phyloP scores from a whole-genome alignment of 2,329 filamentous ascomycete genomes.

The Septoria petroselini region DNA sequence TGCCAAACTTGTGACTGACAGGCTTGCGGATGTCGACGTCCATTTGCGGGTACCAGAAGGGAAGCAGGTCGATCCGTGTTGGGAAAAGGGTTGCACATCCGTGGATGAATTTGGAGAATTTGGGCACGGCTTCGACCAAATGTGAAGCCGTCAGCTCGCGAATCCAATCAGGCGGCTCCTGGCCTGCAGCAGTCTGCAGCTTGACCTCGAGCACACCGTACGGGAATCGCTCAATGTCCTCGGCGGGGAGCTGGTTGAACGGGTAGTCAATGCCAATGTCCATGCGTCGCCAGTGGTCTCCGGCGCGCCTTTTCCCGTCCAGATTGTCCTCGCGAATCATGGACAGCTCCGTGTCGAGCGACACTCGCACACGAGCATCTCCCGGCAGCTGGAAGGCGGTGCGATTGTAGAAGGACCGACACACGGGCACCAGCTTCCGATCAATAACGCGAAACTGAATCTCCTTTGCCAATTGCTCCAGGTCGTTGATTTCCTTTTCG shows the following conservation, averaged over 20 bases:
- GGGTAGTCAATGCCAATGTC: constrained; percentile 97
- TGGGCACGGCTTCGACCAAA: constrained; percentile 96
- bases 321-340: constrained; percentile 96
- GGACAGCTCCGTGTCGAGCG: constrained; percentile 90
- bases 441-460: constrained; percentile 91
- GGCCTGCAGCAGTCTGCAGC: constrained; percentile 90
- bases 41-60: constrained; percentile 99
- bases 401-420: constrained; percentile 94
- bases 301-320: constrained; percentile 70
- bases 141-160: constrained; percentile 89
- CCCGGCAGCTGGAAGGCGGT: constrained; percentile 97
- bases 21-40: constrained; percentile 95
- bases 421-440: constrained; percentile 82
- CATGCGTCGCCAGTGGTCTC: constrained; percentile 92
- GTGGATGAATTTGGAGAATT: constrained; percentile 99
- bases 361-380: constrained; percentile 93
- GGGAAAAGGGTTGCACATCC: constrained; percentile 86
- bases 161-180: constrained; percentile 95
- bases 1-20: constrained; percentile 81
- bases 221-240: constrained; percentile 86
- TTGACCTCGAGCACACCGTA: constrained; percentile 97
- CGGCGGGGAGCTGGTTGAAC: constrained; percentile 80
- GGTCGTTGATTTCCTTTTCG: constrained; percentile 82
- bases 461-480: constrained; percentile 85
- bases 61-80: constrained; percentile 79